These are phyloP conservation scores for Candida germanica DNA, from an alignment of 805 yeast species.

Conservation along the genomic window DNA sequence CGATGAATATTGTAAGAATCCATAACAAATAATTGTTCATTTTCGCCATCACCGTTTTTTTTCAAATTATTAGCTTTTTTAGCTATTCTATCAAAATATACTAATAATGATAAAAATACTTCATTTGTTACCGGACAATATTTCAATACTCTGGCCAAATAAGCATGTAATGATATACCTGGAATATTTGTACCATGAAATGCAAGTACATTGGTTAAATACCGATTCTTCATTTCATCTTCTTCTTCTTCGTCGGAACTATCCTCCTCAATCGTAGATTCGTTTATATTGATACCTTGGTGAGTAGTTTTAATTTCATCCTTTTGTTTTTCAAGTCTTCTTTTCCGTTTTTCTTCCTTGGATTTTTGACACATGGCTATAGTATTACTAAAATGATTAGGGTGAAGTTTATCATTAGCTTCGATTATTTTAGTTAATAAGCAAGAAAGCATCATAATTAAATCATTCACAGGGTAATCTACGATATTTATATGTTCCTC, in stretches of 20 bases:
- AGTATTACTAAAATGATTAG: slow-evolving; percentile 55
- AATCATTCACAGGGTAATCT: slow-evolving; percentile 75
- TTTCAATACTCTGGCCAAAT: slow-evolving; percentile 83
- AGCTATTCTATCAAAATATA: slow-evolving; percentile 92
- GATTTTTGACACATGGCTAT: slow-evolving; percentile 38
- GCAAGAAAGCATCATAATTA: slow-evolving; percentile 81
- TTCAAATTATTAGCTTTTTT: slow-evolving; percentile 64
- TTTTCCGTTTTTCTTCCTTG: slow-evolving; percentile 31
- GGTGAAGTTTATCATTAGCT: slow-evolving; percentile 81
- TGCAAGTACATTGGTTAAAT: slow-evolving; percentile 71
- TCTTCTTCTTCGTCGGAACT: slow-evolving; percentile 31
- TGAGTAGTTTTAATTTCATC: not conserved
- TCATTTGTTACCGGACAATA: slow-evolving; percentile 99
- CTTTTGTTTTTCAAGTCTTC: slow-evolving; percentile 19
- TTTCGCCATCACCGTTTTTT: slow-evolving; percentile 18
- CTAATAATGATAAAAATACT: slow-evolving; percentile 84
- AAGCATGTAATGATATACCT: slow-evolving; percentile 88
- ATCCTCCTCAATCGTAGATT: slow-evolving; percentile 14
- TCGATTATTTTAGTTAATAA: slow-evolving; percentile 82
- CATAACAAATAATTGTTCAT: slow-evolving; percentile 79
- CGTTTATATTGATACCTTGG: slow-evolving; percentile 7
- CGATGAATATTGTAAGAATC: slow-evolving; percentile 95
- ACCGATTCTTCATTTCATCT: slow-evolving; percentile 47
- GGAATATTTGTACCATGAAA: slow-evolving; percentile 97
- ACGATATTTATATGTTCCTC: slow-evolving; percentile 71